Evolutionary conservation across 768 basidiomycete genomes (phyloP).

Genomic region (Boletellus ananas): DNA sequence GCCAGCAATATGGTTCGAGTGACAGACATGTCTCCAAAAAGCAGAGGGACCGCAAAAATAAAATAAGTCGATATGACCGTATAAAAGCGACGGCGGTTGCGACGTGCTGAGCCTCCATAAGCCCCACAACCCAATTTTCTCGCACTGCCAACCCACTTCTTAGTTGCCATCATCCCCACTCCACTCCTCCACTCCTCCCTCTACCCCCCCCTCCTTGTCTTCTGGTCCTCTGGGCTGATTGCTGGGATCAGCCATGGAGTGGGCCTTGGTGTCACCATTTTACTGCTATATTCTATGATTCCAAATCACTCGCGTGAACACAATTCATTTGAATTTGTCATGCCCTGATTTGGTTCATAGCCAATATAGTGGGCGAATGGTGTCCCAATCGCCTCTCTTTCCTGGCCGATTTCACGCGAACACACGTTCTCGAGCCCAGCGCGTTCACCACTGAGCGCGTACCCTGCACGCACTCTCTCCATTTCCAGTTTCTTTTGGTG

Average conservation of each 20-base stretch:
- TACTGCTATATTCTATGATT: conserved; percentile 35
- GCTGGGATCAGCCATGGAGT: conserved; percentile 14
- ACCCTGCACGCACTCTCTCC: too few relatives aligned
- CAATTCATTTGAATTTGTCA: conserved; percentile 33
- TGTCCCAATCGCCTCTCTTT: conserved; percentile 30
- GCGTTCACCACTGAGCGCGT: neutral
- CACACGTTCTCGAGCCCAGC: neutral
- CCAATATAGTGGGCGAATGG: conserved; percentile 48
- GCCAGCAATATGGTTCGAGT: conserved; percentile 6
- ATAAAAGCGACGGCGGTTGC: conserved; percentile 18
- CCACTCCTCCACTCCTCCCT: neutral
- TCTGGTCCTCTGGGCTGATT: conserved; percentile 1
- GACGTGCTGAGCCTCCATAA: neutral
- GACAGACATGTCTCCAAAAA: conserved; percentile 10
- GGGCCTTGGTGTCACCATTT: conserved; percentile 32
- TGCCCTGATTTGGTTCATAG: conserved; percentile 52
- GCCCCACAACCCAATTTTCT: conserved; percentile 15
- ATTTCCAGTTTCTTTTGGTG: too few relatives aligned
- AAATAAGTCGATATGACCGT: conserved; percentile 5
- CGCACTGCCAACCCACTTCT: conserved; percentile 14
- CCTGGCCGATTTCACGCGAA: conserved; percentile 2
- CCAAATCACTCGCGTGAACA: conserved; percentile 33
- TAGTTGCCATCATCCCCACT: neutral
- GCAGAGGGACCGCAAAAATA: neutral
- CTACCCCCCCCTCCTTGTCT: neutral